Evolutionary conservation across 805 yeast genomes (phyloP).

Genomic region (Priceomyces medius): DNA sequence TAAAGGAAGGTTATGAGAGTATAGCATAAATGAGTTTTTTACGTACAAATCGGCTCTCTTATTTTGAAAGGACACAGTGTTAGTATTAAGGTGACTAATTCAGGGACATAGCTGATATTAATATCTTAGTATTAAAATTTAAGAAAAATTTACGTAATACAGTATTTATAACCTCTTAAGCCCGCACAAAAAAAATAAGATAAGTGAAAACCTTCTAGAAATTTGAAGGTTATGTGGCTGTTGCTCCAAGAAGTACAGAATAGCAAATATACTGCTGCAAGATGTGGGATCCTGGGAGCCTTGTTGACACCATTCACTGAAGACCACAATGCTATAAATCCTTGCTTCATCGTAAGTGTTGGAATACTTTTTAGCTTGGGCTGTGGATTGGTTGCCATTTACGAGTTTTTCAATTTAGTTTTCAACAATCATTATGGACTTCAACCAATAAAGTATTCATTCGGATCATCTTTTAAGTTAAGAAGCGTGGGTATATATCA

Average conservation of each 20-base stretch:
- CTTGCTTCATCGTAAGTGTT: slow-evolving; percentile 21
- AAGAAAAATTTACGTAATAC: too few species aligned
- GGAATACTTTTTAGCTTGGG: slow-evolving; percentile 8
- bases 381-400: slow-evolving; percentile 10
- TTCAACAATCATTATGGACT: slow-evolving; percentile 16
- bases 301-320: slow-evolving; percentile 25
- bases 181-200: too few species aligned
- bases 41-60: slow-evolving; percentile 1
- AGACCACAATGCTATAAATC: slow-evolving; percentile 24
- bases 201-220: too few species aligned
- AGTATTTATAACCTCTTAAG: too few species aligned
- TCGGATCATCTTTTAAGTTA: slow-evolving; percentile 16
- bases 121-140: too few species aligned
- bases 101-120: too few species aligned
- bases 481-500: slow-evolving; percentile 19
- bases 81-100: too few species aligned
- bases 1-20: neutral
- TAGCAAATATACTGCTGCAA: slow-evolving; percentile 2
- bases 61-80: too few species aligned
- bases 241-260: neutral
- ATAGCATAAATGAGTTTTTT: neutral
- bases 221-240: neutral
- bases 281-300: neutral
- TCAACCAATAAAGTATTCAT: slow-evolving; percentile 15
- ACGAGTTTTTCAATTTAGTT: slow-evolving; percentile 12